Evolutionary conservation across 2,329 filamentous ascomycete genomes (phyloP), one percentile per base, ranked within the genome.

Genomic region (Penicillium psychrosexuale): DNA sequence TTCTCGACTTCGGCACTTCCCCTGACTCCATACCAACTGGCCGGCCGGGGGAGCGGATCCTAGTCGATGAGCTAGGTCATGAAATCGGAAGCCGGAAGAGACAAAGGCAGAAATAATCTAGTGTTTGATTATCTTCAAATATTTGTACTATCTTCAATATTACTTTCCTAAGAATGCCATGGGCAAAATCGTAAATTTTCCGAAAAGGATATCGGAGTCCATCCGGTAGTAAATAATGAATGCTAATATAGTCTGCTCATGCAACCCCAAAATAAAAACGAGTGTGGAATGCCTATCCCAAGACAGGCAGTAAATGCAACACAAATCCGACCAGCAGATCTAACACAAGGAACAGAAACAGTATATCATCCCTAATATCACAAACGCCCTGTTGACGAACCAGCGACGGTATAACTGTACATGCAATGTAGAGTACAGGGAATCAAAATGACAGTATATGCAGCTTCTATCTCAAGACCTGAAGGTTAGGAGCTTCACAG

Each of bases 1-100:
- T 99, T 61, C 87, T 99, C 56, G 94, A 99, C 75, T 99, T 97
- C 75, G 94, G 93, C 55, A 93, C 93, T 61, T 86, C 90, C 43
- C 87, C 93, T 63, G 94, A 99, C 68, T 92, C 92, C 50, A 83
- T 91, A 56, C 84, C 89, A 4, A 81, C 84, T 13, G 85, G 88
- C 60, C 84, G 91, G 64, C 84, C 93, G 38, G 92, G 92, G 40
- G 85, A 84, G 63, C 86, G 93, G 43, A 91, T 91, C 53, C 78
- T 76, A 9, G 76, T 78, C 48, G 72, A 77, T 24, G 11, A 50
- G 13, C 19, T 22, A n/a, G 30, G 43, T n/a, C 2, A 45, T 7
- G 13, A 45, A 19, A 45, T 34, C 5, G 43, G 34, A 33, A 11
- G 42, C 5, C 13, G 17, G 2, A 8, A 45, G 11, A 8, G 3